These are phyloP conservation scores for Rhizophora mangle DNA, from an alignment of 345 rosid species.

Conservation along the genomic window DNA sequence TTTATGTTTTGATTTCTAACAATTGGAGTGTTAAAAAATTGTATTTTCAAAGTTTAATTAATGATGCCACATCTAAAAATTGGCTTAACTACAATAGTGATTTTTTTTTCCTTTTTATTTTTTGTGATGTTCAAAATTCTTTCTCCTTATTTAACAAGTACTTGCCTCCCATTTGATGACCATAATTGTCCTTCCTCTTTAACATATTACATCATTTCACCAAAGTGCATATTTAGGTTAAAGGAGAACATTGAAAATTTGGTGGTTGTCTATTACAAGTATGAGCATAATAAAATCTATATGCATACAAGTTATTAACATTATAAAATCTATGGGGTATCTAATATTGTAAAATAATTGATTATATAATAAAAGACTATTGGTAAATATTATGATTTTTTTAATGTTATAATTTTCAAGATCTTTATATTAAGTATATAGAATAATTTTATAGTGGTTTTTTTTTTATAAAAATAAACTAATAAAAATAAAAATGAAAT, in stretches of 20 bases:
- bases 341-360: no score
- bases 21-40: no score
- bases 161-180: conserved; percentile 30
- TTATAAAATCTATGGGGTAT: no score
- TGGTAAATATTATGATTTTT: no score
- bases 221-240: conserved; percentile 32
- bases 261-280: conserved; percentile 31
- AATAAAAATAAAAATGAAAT: no score
- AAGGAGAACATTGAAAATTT: conserved; percentile 30
- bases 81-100: not conserved
- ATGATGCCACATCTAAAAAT: not conserved
- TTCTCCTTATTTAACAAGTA: conserved; percentile 8
- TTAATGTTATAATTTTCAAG: no score
- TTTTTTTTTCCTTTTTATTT: not conserved
- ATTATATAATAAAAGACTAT: no score
- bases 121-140: not conserved
- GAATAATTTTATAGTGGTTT: no score
- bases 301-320: not conserved
- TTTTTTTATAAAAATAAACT: no score
- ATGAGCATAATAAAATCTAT: conserved; percentile 29
- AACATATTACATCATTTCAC: conserved; percentile 22
- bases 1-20: no score
- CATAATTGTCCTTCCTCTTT: conserved; percentile 30
- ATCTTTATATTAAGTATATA: no score
- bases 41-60: no score